Percentiles rank a stretch among this genome's conserved stretches.
Conservation (phyloP, 768 basidiomycete species). For the Naganishia kalamii region DNA sequence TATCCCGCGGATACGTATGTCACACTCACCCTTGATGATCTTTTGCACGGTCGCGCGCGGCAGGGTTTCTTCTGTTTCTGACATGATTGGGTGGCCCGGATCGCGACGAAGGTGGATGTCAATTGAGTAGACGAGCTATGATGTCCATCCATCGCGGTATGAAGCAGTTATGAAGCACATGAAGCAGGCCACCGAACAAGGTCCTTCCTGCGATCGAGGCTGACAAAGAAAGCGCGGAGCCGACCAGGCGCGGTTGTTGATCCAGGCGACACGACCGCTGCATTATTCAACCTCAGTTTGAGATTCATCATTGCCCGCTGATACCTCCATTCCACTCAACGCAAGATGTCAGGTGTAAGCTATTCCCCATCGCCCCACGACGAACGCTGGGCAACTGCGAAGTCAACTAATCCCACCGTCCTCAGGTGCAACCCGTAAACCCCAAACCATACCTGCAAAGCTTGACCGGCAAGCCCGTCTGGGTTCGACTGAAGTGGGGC, state of each 20-base stretch:
- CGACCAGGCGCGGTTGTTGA: neutral
- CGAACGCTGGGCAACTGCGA: neutral
- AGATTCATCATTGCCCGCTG: too few species aligned
- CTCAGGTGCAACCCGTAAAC: slow-evolving; percentile 63
- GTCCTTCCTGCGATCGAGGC: neutral
- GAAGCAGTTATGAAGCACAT: too few species aligned
- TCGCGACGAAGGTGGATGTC: neutral
- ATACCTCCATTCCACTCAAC: too few species aligned
- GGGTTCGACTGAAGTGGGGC: slow-evolving; percentile 96
- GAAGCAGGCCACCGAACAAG: too few species aligned
- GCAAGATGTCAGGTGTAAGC: slow-evolving; percentile 13
- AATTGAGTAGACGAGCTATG: too few species aligned
- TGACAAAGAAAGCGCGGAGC: neutral
- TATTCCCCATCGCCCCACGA: too few species aligned
- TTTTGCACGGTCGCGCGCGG: slow-evolving; percentile 97
- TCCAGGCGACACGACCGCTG: neutral
- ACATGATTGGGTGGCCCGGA: slow-evolving; percentile 55
- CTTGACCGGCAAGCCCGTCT: slow-evolving; percentile 92
- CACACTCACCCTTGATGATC: slow-evolving; percentile 73
- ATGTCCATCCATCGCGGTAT: too few species aligned
- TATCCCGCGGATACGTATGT: slow-evolving; percentile 10
- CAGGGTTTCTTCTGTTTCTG: slow-evolving; percentile 80
- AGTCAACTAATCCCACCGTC: neutral
- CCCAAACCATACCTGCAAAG: slow-evolving; percentile 99
- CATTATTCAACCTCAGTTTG: too few species aligned